phyloP scores from a whole-genome alignment of 1,139 yeast species.

The Candida pseudoviswanathii region DNA sequence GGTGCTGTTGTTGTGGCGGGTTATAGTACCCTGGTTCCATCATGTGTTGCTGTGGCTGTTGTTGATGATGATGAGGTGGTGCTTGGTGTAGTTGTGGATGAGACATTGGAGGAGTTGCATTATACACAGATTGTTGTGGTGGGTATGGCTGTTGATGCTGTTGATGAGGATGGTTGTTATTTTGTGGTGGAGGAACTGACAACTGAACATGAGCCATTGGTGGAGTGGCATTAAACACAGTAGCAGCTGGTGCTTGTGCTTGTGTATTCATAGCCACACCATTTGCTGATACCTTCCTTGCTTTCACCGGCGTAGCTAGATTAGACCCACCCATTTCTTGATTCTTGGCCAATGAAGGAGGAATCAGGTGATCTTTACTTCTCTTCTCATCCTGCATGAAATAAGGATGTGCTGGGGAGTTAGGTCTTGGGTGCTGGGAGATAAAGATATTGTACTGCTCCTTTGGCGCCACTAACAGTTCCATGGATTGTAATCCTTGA shows the following conservation, averaged over 20 bases:
- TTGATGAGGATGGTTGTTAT: neutral
- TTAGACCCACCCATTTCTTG: neutral
- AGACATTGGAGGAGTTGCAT: neutral
- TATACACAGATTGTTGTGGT: neutral
- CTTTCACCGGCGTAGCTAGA: neutral
- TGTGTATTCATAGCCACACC: neutral
- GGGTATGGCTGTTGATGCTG: neutral
- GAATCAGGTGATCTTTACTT: conserved; percentile 7
- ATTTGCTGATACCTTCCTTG: neutral
- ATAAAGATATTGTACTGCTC: conserved; percentile 7
- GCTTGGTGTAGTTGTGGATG: neutral
- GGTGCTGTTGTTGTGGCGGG: conserved; percentile 1
- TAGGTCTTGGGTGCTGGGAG: conserved; percentile 2
- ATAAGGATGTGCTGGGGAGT: conserved; percentile 7
- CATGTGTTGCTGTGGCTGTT: conserved; percentile 1
- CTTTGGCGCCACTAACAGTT: conserved; percentile 5
- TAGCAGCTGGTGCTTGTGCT: neutral
- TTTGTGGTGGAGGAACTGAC: neutral
- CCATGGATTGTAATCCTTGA: conserved; percentile 1
- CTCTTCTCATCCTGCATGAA: conserved; percentile 6
- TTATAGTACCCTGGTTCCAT: neutral
- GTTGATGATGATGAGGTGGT: neutral
- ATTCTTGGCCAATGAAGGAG: conserved; percentile 15
- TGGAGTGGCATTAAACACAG: conserved; percentile 8
- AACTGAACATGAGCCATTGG: conserved; percentile 7